Evolutionary conservation across 148 eudicot genomes (phyloP), one percentile per base, ranked within the genome.

Genomic region (Silene latifolia): DNA sequence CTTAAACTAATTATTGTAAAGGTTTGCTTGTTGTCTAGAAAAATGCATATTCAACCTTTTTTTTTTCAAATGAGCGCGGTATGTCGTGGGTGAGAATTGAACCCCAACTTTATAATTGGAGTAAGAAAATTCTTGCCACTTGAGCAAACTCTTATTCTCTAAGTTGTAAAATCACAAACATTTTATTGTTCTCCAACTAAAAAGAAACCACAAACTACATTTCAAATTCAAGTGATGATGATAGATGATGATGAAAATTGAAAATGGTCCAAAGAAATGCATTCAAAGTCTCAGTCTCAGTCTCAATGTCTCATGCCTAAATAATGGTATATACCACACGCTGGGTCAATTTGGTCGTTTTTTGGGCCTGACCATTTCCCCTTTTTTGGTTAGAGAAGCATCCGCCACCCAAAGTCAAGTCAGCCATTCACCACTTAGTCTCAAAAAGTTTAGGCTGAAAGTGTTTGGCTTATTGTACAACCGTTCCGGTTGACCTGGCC

Each of bases 281-380:
- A 35, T 39, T 21, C 72, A 72, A 72, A 21, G 66, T 72, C 35
- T n/a, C 39, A 76, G 42, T 39, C n/a, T n/a, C n/a, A 21, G 66
- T 72, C 35, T n/a, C 39, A 76, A n/a, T n/a, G 42, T 39, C n/a
- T 24, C 66, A 74, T 74, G 76, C 68, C 76, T 63, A 66, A 39
- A 74, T 79, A 60, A 74, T 74, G 27, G 44, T 79, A 39, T 64
- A 62, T 60, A 27, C 20, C 4, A 63, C 74, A 65, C 76, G 79
- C 72, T 75, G 66, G 79, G 77, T 69, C 77, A 74, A 21, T 23
- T 12, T 54, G 70, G 74, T 75, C 60, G 5, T 75, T 24, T 18
- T 57, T 75, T 75, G 62, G 82, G 72, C 76, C 82, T 57, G 48
- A 12, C 19, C 3, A n/a, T 18, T 35, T 68, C 48, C 48, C 8